A percentile compares a stretch with the other conserved stretches of the same genome.
Conservation (phyloP, 345 rosid species). For the Populus deltoides region DNA sequence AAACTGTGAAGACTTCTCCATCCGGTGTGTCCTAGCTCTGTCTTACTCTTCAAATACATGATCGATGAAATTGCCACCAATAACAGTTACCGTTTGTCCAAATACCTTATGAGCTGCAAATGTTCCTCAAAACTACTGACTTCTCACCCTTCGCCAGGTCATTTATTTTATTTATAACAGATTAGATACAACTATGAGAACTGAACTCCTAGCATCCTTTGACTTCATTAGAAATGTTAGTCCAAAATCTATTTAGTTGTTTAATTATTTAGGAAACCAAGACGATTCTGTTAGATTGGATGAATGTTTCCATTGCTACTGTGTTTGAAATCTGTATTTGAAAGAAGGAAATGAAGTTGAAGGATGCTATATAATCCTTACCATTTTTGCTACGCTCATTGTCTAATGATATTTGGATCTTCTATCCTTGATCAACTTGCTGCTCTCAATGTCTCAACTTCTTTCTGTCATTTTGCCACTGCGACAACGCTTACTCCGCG, state of each 20-base stretch:
- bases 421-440: too few species aligned
- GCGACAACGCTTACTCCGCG: neutral
- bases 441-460: too few species aligned
- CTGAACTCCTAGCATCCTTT: conserved; percentile 2
- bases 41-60: conserved; percentile 10
- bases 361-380: neutral
- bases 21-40: conserved; percentile 38
- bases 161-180: conserved; percentile 20
- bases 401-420: neutral
- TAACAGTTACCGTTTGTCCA: neutral
- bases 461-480: too few species aligned
- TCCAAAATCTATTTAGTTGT: neutral
- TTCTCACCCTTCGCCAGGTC: conserved; percentile 20
- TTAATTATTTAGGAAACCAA: neutral
- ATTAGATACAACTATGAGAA: conserved; percentile 9
- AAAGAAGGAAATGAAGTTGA: neutral
- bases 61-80: conserved; percentile 4
- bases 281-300: neutral
- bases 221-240: conserved; percentile 2
- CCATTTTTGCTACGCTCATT: neutral
- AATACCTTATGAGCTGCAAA: conserved; percentile 18
- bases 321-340: neutral
- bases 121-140: conserved; percentile 24
- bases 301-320: neutral
- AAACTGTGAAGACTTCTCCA: conserved; percentile 31